phyloP scores from a whole-genome alignment of 257 asterid species.

The Avicennia marina region DNA sequence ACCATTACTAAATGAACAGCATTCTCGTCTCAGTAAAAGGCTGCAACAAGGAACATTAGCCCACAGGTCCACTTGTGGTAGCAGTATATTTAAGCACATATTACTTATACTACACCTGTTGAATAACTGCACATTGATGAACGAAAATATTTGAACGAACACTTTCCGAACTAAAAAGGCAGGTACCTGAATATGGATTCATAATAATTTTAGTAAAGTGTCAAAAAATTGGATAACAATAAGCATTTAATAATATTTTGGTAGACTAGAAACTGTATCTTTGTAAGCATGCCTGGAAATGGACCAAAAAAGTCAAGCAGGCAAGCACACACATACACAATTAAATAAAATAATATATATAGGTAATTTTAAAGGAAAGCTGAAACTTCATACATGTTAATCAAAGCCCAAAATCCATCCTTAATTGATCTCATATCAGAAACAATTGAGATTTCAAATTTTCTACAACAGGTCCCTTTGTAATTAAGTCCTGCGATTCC shows the following conservation, averaged over 20 bases:
- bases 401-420: too few relatives aligned
- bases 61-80: background rate
- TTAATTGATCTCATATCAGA: too few relatives aligned
- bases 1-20: constrained; percentile 98
- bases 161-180: constrained; percentile 92
- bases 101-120: constrained; percentile 57
- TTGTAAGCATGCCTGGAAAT: background rate
- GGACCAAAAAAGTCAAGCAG: too few relatives aligned
- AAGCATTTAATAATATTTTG: background rate
- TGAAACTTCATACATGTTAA: too few relatives aligned
- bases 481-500: too few relatives aligned
- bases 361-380: too few relatives aligned
- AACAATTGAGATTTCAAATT: too few relatives aligned
- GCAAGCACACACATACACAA: too few relatives aligned
- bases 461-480: too few relatives aligned
- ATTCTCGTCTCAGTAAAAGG: constrained; percentile 91
- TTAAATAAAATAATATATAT: too few relatives aligned
- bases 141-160: constrained; percentile 91
- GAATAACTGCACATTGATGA: constrained; percentile 92
- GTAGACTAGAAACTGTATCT: background rate
- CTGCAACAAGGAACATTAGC: constrained; percentile 33
- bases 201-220: constrained; percentile 5
- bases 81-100: background rate
- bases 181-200: constrained; percentile 68
- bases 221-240: background rate